Base-by-base conservation (phyloP, 106 monocot genomes). In the Dendrobium catenatum region DNA sequence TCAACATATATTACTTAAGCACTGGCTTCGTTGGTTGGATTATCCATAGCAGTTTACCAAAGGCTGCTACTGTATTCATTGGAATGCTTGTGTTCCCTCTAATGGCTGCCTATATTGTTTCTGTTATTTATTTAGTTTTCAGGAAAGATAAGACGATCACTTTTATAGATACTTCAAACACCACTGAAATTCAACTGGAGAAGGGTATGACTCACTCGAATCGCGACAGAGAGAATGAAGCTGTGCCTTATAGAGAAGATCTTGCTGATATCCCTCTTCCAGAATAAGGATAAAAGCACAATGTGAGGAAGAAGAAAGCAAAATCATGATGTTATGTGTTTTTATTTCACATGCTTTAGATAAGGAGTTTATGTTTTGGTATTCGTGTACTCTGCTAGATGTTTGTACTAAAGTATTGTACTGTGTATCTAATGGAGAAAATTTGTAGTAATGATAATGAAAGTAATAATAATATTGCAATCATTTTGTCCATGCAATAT, bases 1-100 rank as follows among this genome's bases (percentile, higher is more conserved):
- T 93, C 72, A 96, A 93, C 84, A 79, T 91, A 41, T 96, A 96
- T 84, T 93, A 85, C 64, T 85, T 96, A 2, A 91, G 86, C 86
- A 93, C 91, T 1, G 82, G 85, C 0, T 93, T 89, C 27, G 85
- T 93, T 0, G 85, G 61, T 6, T 96, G 93, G 95, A 73, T 93
- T 5, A 80, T 91, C 47, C 91, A 91, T 49, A 93, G 83, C 79
- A 84, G 72, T 49, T 86, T 91, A 1, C 91, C 91, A 0, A 91
- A 89, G 81, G 79, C 48, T 37, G 93, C 85, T n/a, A 86, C 82
- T 22, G 80, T 88, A 6, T 44, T 91, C 27, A 73, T 90, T 8
- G 89, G 89, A 73, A 80, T 91, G 77, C 49, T 91, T 9, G 93
- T 96, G 33, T 93, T 96, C 84, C 93, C 93, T 51, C 79, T 96